Evolutionary conservation across 768 basidiomycete species (phyloP), one percentile per base, ranked within the genome.

Genomic region (Lactarius indigo): DNA sequence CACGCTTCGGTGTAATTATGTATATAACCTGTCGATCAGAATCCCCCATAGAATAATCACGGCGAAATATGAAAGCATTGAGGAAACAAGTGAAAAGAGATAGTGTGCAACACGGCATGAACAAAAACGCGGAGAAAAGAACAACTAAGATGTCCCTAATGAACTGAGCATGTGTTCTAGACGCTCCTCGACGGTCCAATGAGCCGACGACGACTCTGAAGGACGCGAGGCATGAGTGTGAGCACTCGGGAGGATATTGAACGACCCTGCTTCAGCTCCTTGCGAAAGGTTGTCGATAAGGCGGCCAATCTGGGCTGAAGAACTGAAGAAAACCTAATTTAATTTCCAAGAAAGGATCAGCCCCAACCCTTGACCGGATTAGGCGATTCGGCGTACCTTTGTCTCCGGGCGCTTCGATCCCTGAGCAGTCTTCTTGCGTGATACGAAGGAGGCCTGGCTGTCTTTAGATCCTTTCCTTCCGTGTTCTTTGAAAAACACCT

Each of bases 281-380:
- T 87, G 87, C 57, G 92, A 92, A 74, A 94, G 85, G 72, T 79
- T 86, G 74, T 94, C 92, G 64, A 94, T 92, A 66, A 94, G 81
- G 70, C 87, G 89, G 52, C 89, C 90, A 74, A 94, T 93, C 68
- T 92, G 88, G 50, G 86, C 84, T 28, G 89, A 81, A 20, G 90
- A 85, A 71, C 88, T 89, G 76, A 87, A 88, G 76, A 87, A 90
- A 67, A 91, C 85, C 89, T n/a, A n/a, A n/a, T 91, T 61, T 54
- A 5, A 39, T 75, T 7, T 31, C 35, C 61, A 30, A 26, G 23
- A 31, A 26, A 58, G 26, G 28, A 28, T 57, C 26, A 54, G 28
- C 28, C 17, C 31, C 37, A 55, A n/a, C n/a, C 63, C 56, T 37
- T 47, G 26, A 59, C 57, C 57, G 17, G 10, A 42, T 44, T 55